Percentiles rank a stretch among this genome's conserved stretches.
Conservation (phyloP, 164 flowering plant genomes). For the Litsea cubeba region DNA sequence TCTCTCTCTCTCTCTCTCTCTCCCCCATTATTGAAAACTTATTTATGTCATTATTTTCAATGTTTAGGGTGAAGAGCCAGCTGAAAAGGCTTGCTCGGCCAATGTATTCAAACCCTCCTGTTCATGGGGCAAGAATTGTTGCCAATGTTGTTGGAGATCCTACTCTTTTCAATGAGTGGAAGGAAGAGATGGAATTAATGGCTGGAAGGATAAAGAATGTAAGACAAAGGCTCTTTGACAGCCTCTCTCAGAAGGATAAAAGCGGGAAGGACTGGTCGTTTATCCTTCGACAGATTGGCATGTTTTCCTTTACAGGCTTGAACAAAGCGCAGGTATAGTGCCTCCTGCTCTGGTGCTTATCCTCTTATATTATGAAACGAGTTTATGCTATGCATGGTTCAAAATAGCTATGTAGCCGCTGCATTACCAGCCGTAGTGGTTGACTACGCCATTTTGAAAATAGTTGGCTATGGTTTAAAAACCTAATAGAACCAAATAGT, state of each 20-base stretch:
- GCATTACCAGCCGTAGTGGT: too few relatives aligned
- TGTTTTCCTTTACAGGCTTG: slow-evolving; percentile 97
- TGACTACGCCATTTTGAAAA: too few relatives aligned
- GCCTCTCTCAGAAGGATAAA: slow-evolving; percentile 66
- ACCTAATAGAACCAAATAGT: too few relatives aligned
- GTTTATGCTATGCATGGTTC: neutral
- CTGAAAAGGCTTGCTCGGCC: slow-evolving; percentile 94
- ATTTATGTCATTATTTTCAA: neutral
- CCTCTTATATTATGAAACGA: neutral
- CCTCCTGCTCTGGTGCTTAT: neutral
- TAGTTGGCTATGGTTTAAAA: too few relatives aligned
- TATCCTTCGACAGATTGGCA: slow-evolving; percentile 90
- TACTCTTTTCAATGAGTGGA: slow-evolving; percentile 82
- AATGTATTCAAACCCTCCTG: slow-evolving; percentile 96
- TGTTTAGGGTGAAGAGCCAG: slow-evolving; percentile 92
- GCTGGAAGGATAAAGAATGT: slow-evolving; percentile 95
- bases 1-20: neutral
- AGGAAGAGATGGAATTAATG: slow-evolving; percentile 93
- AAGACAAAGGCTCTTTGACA: slow-evolving; percentile 72
- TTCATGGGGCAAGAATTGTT: slow-evolving; percentile 94
- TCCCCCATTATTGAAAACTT: neutral
- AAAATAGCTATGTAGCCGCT: neutral
- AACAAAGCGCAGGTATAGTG: slow-evolving; percentile 78
- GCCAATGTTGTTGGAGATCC: slow-evolving; percentile 89
- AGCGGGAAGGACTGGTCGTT: slow-evolving; percentile 97